phyloP scores from a whole-genome alignment of 1,284 basidiomycete species.

The Fomes fomentarius region DNA sequence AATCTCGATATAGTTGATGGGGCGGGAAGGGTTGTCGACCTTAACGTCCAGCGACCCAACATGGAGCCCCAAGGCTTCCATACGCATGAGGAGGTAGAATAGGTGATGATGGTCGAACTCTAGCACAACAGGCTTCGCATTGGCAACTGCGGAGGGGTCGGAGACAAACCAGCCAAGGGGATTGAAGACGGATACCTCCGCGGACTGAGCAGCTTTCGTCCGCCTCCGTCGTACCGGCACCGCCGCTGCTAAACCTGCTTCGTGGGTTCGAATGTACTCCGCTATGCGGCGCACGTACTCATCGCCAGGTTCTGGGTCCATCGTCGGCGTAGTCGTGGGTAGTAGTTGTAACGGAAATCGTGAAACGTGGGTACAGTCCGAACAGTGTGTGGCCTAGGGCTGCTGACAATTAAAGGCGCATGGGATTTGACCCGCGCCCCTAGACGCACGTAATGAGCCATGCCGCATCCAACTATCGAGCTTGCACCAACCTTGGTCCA shows the following conservation, averaged over 20 bases:
- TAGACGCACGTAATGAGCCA: not conserved
- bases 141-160: constrained; percentile 36
- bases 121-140: constrained; percentile 63
- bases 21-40: constrained; percentile 70
- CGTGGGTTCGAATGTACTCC: constrained; percentile 69
- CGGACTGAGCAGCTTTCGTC: constrained; percentile 38
- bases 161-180: constrained; percentile 66
- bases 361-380: constrained; percentile 13
- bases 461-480: not conserved
- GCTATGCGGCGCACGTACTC: constrained; percentile 72
- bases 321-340: constrained; percentile 31
- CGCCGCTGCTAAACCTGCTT: constrained; percentile 69
- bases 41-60: constrained; percentile 84
- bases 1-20: constrained; percentile 73
- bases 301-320: constrained; percentile 73
- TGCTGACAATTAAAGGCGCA: constrained; percentile 20
- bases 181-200: constrained; percentile 51
- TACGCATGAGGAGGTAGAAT: constrained; percentile 86
- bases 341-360: constrained; percentile 11
- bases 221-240: constrained; percentile 54
- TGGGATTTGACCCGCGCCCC: constrained; percentile 7
- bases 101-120: constrained; percentile 81
- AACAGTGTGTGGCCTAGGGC: constrained; percentile 10
- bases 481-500: not conserved
- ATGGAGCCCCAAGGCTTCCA: constrained; percentile 77